These are phyloP conservation scores for Aspergillus calidoustus DNA, from an alignment of 2,329 filamentous ascomycete genomes.

Conservation along the genomic window DNA sequence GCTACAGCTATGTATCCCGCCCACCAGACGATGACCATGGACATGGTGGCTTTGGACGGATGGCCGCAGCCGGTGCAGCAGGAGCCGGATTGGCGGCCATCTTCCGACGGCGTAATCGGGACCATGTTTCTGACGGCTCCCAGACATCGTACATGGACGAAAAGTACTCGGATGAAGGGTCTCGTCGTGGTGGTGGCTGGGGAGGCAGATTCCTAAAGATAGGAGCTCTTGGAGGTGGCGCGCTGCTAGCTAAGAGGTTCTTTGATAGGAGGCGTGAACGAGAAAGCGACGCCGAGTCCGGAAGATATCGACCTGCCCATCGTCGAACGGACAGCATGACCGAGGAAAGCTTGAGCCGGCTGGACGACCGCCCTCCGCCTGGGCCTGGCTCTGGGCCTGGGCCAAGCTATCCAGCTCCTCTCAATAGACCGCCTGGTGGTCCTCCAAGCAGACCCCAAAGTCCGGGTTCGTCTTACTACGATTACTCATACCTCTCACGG, in stretches of 20 bases:
- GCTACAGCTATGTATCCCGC: slow-evolving; percentile 60
- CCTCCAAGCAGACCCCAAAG: slow-evolving; percentile 41
- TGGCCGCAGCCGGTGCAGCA: slow-evolving; percentile 60
- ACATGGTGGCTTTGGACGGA: slow-evolving; percentile 51
- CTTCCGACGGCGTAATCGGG: slow-evolving; percentile 46
- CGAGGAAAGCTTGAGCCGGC: slow-evolving; percentile 46
- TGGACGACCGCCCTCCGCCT: slow-evolving; percentile 60
- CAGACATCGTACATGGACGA: slow-evolving; percentile 68
- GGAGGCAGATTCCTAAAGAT: slow-evolving; percentile 64
- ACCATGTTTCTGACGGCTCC: slow-evolving; percentile 48
- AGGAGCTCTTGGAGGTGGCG: slow-evolving; percentile 66
- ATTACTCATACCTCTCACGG: slow-evolving; percentile 31
- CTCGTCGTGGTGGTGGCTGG: slow-evolving; percentile 59
- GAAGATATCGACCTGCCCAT: slow-evolving; percentile 57
- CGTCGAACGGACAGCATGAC: slow-evolving; percentile 51
- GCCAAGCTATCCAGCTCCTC: slow-evolving; percentile 35
- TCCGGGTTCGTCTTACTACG: slow-evolving; percentile 42
- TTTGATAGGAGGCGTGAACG: slow-evolving; percentile 60
- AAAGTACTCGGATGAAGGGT: slow-evolving; percentile 63
- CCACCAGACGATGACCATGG: slow-evolving; percentile 55
- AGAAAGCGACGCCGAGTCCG: slow-evolving; percentile 58
- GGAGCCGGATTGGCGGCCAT: slow-evolving; percentile 63
- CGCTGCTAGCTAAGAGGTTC: slow-evolving; percentile 63
- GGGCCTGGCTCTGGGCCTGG: slow-evolving; percentile 48
- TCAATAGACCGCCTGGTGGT: slow-evolving; percentile 40